Base-by-base conservation (phyloP, 2,329 filamentous ascomycete genomes). In the Aspergillus viridinutans region DNA sequence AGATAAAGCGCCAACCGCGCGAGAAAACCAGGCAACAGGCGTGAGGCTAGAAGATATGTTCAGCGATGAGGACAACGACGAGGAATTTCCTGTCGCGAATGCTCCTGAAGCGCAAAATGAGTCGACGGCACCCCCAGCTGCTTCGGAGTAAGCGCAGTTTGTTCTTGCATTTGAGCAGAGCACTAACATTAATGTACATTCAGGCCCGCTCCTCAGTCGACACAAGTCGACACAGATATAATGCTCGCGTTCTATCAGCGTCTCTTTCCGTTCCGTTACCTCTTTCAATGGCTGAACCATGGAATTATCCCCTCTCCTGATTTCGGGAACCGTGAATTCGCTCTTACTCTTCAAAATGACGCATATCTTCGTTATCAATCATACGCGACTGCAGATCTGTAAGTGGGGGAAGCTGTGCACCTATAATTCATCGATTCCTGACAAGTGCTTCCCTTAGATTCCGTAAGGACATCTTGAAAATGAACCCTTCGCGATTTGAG, bases 221-320 rank as follows among this genome's bases (percentile, higher is more conserved):
- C 76, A 7, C 74, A 75, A 66, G 89, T 86, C 42, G 90, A 96
- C 64, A 86, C 90, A 1, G 90, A 92, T 69, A 84, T 95, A 10
- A 92, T 97, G 86, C 86, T 90, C 67, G 90, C 89, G 62, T 99
- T 97, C 78, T 99, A 99, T 73, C 90, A 96, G 70, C 90, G 94
- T 50, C 81, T 99, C 40, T 97, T 97, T 67, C 94, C 94, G 4
- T 99, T 96, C 81, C 86, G 92, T 58, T 89, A 90, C 60, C 85
- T 97, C 21, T 99, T 97, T 76, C 92, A 97, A 74, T 99, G 94
- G 94, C 85, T 99, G 50, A 99, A 97, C 71, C 94, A 97, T 75
- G 90, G 90, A 54, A 88, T 91, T 6, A 86, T 86, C 6, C 92
- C 94, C 0, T 88, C 89, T 4, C 88, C 87, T 63, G 92, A 97